A percentile compares a stretch with the other conserved stretches of the same genome.
Evolutionary conservation across 1,284 basidiomycete species (phyloP).

Genomic region (Marasmius fiardii): DNA sequence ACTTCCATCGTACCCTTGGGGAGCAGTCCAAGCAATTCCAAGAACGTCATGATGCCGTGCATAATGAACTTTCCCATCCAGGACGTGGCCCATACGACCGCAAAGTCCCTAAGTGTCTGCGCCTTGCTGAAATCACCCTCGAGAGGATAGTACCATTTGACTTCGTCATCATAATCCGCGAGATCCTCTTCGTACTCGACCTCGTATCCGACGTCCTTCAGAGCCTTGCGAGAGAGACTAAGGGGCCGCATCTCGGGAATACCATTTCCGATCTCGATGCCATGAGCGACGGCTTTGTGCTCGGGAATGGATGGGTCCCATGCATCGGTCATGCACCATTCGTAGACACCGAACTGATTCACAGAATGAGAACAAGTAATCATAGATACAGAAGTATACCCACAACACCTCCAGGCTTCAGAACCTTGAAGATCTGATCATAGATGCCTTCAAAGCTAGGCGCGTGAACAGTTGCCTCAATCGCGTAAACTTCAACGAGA

Average conservation of each 20-base stretch:
- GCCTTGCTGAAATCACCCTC: conserved; percentile 92
- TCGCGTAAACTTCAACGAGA: conserved; percentile 75
- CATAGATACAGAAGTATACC: conserved; percentile 30
- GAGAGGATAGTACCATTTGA: conserved; percentile 96
- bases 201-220: conserved; percentile 85
- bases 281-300: conserved; percentile 92
- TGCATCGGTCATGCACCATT: conserved; percentile 97
- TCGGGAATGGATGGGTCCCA: conserved; percentile 87
- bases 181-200: conserved; percentile 94
- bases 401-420: conserved; percentile 96
- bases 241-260: conserved; percentile 97
- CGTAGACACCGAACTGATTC: conserved; percentile 89
- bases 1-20: conserved; percentile 95
- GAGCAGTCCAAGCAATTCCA: conserved; percentile 80
- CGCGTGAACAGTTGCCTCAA: conserved; percentile 97
- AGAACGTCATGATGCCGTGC: conserved; percentile 74
- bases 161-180: conserved; percentile 77
- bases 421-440: conserved; percentile 88
- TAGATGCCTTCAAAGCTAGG: conserved; percentile 97
- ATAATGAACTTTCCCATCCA: conserved; percentile 85
- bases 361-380: background rate
- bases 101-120: conserved; percentile 91
- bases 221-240: conserved; percentile 69
- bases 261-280: conserved; percentile 91
- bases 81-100: conserved; percentile 89